Conservation (phyloP, 208 protist genomes). For the Leishmania martiniquensis region DNA sequence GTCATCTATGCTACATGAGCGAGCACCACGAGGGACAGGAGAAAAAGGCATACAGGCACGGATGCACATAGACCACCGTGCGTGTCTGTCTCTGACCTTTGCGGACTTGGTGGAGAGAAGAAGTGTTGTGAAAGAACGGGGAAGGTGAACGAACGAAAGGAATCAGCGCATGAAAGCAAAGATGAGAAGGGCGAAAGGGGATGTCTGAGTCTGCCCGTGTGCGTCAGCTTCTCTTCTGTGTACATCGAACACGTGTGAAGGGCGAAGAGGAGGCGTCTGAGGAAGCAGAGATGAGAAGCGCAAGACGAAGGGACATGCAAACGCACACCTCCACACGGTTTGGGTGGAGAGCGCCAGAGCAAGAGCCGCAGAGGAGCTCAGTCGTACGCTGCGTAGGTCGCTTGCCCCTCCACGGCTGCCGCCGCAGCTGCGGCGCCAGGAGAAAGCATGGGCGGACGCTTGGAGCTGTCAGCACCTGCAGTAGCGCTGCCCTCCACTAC, state of each 20-base stretch:
- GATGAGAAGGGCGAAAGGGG: not conserved
- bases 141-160: not conserved
- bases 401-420: conserved; percentile 16
- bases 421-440: conserved; percentile 37
- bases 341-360: not conserved
- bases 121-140: no score
- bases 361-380: not conserved
- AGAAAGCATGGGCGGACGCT: conserved; percentile 21
- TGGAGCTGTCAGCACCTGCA: not conserved
- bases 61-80: not conserved
- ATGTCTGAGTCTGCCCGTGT: not conserved
- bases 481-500: conserved; percentile 10
- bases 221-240: not conserved
- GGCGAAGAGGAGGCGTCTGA: conserved; percentile 9
- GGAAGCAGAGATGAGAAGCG: conserved; percentile 3
- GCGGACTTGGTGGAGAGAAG: not conserved
- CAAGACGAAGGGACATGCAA: not conserved
- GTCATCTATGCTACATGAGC: not conserved
- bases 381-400: conserved; percentile 29
- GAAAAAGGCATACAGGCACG: not conserved
- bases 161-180: not conserved
- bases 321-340: not conserved
- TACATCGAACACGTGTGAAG: not conserved
- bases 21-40: not conserved
- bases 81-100: not conserved